A percentile compares a stretch with the other conserved stretches of the same genome.
Evolutionary conservation across 768 basidiomycete species (phyloP).

Genomic region (Clitopilus passeckerianus): DNA sequence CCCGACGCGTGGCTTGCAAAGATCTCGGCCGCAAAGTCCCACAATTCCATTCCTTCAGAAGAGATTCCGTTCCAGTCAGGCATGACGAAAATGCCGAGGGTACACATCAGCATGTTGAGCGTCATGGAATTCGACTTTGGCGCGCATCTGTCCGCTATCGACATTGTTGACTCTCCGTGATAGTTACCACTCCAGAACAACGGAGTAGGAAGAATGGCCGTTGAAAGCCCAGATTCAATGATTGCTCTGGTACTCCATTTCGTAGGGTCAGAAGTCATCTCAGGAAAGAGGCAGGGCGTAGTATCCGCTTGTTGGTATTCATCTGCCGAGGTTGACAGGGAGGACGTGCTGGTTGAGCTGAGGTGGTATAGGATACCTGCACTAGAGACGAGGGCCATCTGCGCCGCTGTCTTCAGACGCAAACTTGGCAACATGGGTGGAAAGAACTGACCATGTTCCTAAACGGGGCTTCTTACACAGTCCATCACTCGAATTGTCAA

Average conservation of each 20-base stretch:
- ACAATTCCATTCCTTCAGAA: not conserved
- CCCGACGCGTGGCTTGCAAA: not conserved
- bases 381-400: not conserved
- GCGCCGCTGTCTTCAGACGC: not conserved
- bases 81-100: not conserved
- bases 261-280: not conserved
- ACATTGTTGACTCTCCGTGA: not conserved
- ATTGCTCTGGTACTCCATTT: not conserved
- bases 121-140: not conserved
- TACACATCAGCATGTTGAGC: not conserved
- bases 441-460: not conserved
- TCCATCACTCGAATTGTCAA: not conserved
- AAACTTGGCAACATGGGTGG: not conserved
- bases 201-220: not conserved
- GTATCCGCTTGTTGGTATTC: not conserved
- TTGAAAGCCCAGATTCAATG: not conserved
- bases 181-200: not conserved
- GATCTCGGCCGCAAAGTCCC: not conserved
- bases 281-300: not conserved
- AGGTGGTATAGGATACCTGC: not conserved
- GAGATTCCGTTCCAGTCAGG: not conserved
- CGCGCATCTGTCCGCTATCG: not conserved
- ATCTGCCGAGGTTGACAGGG: not conserved
- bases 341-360: not conserved
- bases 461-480: not conserved